Conservation (phyloP, 1,284 basidiomycete genomes). For the Lentinula novae-zelandiae region DNA sequence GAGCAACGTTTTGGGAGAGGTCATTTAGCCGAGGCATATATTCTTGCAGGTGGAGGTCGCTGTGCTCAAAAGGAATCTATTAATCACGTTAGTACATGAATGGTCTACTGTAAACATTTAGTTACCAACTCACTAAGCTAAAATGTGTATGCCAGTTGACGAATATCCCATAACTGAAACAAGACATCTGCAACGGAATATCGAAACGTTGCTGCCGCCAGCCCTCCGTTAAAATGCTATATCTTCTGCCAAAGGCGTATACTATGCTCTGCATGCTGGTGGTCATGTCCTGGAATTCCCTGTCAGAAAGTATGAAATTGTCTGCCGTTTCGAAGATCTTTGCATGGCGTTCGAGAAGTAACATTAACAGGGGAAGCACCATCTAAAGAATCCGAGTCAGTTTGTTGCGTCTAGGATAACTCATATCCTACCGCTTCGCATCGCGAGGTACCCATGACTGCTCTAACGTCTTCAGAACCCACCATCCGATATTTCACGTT, state of each 20-base stretch:
- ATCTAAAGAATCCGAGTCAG: slow-evolving; percentile 14
- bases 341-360: slow-evolving; percentile 22
- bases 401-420: background rate
- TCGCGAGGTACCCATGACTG: slow-evolving; percentile 18
- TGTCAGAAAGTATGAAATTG: slow-evolving; percentile 17
- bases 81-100: background rate
- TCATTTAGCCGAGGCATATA: background rate
- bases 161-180: slow-evolving; percentile 26
- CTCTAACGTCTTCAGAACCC: slow-evolving; percentile 18
- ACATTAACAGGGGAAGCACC: slow-evolving; percentile 21
- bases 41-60: background rate
- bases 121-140: slow-evolving; percentile 13
- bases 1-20: background rate
- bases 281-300: slow-evolving; percentile 23
- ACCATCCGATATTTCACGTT: slow-evolving; percentile 20
- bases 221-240: slow-evolving; percentile 20
- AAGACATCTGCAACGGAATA: slow-evolving; percentile 21
- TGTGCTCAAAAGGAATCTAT: slow-evolving; percentile 7
- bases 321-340: slow-evolving; percentile 22
- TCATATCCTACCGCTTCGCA: slow-evolving; percentile 21
- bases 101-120: background rate
- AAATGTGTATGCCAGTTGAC: slow-evolving; percentile 25
- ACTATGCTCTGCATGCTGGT: slow-evolving; percentile 21
- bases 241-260: slow-evolving; percentile 21
- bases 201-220: slow-evolving; percentile 28